phyloP scores from a whole-genome alignment of 495 filamentous ascomycete species.

The Tuber calosporum region DNA sequence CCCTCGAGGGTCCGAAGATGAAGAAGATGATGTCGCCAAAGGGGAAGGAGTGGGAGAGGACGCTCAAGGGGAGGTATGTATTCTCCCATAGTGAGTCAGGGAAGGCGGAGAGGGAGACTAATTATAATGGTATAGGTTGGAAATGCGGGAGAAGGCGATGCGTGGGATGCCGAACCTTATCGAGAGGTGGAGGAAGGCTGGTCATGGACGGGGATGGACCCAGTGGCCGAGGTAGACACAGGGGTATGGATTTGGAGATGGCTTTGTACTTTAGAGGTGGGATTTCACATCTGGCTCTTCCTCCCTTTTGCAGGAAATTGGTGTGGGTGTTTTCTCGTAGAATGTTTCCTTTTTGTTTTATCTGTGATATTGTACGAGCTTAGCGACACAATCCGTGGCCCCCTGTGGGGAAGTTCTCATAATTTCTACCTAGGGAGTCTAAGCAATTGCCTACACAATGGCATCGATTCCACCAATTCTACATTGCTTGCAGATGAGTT shows the following conservation, averaged over 20 bases:
- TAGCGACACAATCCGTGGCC: no score
- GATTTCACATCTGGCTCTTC: slow-evolving; percentile 12
- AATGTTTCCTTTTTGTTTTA: background rate
- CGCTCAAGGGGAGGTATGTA: slow-evolving; percentile 63
- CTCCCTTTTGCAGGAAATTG: background rate
- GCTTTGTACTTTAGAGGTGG: slow-evolving; percentile 3
- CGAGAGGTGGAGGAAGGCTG: slow-evolving; percentile 83
- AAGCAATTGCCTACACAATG: no score
- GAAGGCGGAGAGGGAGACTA: slow-evolving; percentile 15
- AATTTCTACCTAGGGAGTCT: no score
- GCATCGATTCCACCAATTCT: no score
- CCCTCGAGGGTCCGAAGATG: slow-evolving; percentile 67
- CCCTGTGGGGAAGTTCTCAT: no score
- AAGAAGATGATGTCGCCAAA: slow-evolving; percentile 91
- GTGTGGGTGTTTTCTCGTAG: background rate
- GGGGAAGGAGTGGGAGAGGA: slow-evolving; percentile 88
- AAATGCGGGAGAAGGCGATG: slow-evolving; percentile 86
- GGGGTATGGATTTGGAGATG: background rate
- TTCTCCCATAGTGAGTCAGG: slow-evolving; percentile 1
- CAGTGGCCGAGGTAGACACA: slow-evolving; percentile 62
- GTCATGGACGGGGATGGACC: slow-evolving; percentile 82
- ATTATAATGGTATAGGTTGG: slow-evolving; percentile 53
- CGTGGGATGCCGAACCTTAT: slow-evolving; percentile 85
- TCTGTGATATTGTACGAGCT: background rate
- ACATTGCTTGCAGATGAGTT: no score